phyloP scores from a whole-genome alignment of 1,284 basidiomycete species.

The Cryptococcus neoformans region DNA sequence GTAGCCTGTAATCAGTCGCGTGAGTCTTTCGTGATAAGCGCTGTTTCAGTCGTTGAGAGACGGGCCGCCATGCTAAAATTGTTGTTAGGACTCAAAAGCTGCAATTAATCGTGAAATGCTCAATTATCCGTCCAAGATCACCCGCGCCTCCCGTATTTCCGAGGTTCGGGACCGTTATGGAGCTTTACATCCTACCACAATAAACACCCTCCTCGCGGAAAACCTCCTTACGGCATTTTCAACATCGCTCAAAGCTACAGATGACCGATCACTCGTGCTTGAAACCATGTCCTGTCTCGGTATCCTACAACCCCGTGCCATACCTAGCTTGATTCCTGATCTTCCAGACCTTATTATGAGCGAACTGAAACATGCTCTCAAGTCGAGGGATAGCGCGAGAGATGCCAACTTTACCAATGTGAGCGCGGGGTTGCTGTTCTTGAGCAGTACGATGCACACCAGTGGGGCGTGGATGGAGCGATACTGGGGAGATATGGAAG shows the following conservation, averaged over 20 bases:
- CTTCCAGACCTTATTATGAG: conserved; percentile 26
- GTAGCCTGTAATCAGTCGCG: conserved; percentile 36
- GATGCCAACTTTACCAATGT: conserved; percentile 12
- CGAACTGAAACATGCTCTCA: conserved; percentile 21
- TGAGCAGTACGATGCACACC: conserved; percentile 20
- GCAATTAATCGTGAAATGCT: conserved; percentile 35
- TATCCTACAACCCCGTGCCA: conserved; percentile 25
- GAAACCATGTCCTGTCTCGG: conserved; percentile 31
- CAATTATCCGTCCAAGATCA: conserved; percentile 20
- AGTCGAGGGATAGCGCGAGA: conserved; percentile 7
- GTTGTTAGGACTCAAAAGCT: conserved; percentile 32
- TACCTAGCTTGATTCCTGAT: conserved; percentile 25
- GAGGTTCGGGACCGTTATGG: conserved; percentile 27
- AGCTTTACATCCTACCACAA: conserved; percentile 15
- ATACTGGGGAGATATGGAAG: conserved; percentile 29
- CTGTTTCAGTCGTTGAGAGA: no score
- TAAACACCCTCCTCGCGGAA: conserved; percentile 34
- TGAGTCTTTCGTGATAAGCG: conserved; percentile 8
- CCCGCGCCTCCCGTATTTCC: conserved; percentile 26
- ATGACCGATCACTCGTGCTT: conserved; percentile 26
- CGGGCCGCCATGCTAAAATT: no score
- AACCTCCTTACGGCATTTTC: conserved; percentile 17
- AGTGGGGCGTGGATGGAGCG: conserved; percentile 23
- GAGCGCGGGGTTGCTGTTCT: conserved; percentile 16
- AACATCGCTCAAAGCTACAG: conserved; percentile 12